Evolutionary conservation across 306 rosid species (phyloP).

Genomic region (Dryas octopetala): DNA sequence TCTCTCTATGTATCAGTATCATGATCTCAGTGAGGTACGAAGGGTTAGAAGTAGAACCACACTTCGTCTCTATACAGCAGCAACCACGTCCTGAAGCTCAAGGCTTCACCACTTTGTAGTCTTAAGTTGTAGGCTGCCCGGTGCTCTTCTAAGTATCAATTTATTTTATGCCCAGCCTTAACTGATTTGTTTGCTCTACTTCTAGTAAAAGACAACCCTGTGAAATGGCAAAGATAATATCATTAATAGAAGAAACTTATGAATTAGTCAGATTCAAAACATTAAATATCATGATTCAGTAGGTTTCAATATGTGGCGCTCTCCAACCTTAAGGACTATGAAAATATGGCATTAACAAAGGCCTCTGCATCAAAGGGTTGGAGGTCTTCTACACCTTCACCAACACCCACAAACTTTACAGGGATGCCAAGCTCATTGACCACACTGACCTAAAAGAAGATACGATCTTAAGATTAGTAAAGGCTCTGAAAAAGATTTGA

Average conservation of each 20-base stretch:
- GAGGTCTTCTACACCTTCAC: conserved; percentile 89
- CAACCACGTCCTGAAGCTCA: neutral
- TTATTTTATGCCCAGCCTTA: neutral
- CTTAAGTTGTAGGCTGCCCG: neutral
- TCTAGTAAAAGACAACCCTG: neutral
- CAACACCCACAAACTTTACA: conserved; percentile 93
- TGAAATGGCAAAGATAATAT: neutral
- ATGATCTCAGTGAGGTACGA: neutral
- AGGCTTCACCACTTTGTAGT: neutral
- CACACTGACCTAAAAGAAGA: conserved; percentile 72
- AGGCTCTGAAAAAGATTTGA: neutral
- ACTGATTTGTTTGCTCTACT: neutral
- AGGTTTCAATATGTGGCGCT: neutral
- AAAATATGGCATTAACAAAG: conserved; percentile 88
- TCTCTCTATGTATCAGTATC: neutral
- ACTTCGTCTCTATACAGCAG: neutral
- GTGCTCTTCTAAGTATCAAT: conserved; percentile 3
- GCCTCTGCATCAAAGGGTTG: conserved; percentile 95
- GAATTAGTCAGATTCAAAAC: too few relatives aligned
- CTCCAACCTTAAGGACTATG: conserved; percentile 26
- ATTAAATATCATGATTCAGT: too few relatives aligned
- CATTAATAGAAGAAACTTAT: too few relatives aligned
- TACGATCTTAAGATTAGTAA: neutral
- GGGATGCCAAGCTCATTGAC: conserved; percentile 97
- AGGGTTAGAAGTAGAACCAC: neutral